Percentiles rank a stretch among this genome's conserved stretches.
Conservation (phyloP, 2,329 filamentous ascomycete species). For the Bipolaris bicolor region DNA sequence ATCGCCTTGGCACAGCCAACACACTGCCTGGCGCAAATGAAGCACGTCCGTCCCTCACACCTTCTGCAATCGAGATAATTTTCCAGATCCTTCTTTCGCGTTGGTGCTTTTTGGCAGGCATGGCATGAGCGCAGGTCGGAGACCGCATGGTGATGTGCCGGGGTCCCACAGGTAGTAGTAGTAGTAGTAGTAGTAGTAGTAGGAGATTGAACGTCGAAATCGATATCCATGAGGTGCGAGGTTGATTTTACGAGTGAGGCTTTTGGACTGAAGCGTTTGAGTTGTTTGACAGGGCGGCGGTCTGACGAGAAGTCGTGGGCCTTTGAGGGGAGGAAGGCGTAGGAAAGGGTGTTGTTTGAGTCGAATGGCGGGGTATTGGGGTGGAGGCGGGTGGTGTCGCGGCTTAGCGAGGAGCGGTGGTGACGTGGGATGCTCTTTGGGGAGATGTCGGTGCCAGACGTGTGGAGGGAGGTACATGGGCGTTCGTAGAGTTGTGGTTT, state of each 20-base stretch:
- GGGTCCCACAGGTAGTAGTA: constrained; percentile 1
- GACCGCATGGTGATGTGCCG: constrained; percentile 10
- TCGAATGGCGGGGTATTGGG: constrained; percentile 22
- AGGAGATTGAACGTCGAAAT: constrained; percentile 19
- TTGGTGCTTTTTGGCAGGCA: constrained; percentile 70
- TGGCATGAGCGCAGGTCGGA: constrained; percentile 61
- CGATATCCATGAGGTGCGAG: constrained; percentile 45
- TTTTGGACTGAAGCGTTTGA: constrained; percentile 34
- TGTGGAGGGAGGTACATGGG: not conserved
- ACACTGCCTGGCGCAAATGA: constrained; percentile 71
- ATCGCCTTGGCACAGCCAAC: constrained; percentile 58
- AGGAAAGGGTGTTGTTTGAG: constrained; percentile 22
- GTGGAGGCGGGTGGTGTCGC: constrained; percentile 20
- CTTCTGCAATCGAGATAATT: constrained; percentile 68
- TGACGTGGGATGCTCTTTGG: constrained; percentile 11
- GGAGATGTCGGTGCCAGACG: constrained; percentile 7
- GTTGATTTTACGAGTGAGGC: constrained; percentile 32
- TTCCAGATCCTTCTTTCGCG: constrained; percentile 69
- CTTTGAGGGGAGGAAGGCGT: constrained; percentile 12
- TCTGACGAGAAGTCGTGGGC: constrained; percentile 23
- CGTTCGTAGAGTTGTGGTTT: constrained; percentile 18
- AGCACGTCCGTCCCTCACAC: constrained; percentile 69
- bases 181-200: constrained; percentile 9
- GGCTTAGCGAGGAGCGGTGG: constrained; percentile 20
- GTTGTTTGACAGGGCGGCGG: constrained; percentile 40